Evolutionary conservation across 441 rosid genomes (phyloP), one percentile per base, ranked within the genome.

Genomic region (Erodium texanum): DNA sequence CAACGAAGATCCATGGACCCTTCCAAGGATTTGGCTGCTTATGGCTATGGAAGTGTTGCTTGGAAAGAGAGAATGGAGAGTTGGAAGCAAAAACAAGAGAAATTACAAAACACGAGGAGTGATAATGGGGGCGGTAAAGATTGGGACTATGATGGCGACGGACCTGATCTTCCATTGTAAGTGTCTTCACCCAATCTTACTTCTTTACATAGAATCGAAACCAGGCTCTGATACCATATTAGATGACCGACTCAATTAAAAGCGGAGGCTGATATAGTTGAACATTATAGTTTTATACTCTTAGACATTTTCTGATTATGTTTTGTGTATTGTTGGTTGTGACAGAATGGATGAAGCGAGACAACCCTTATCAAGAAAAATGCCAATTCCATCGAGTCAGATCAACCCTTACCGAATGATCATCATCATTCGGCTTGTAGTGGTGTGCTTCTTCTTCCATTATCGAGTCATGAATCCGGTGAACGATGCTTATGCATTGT

Each of bases 21-120:
- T 70, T 80, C 82, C 64, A 87, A 87, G 79, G 87, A 89, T 74
- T 79, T 87, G 68, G 85, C 89, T 32, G 90, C 83, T 66, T 85
- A 87, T 68, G 92, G 96, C 68, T 87, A 84, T 45, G 96, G 89
- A 68, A 89, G 88, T 77, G 80, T 85, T 66, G 87, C 90, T 59
- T 89, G 96, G 96, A 89, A 85, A 64, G 86, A 87, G 66, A 81
- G 87, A 63, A 78, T 83, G 84, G 88, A 89, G 74, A 71, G 63
- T 27, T 84, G 90, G 86, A 83, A 79, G 70, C 74, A 71, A 66
- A 79, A 78, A 54, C 86, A 82, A 65, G 88, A 81, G 66, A 80
- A 81, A 73, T 72, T 81, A 34, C 84, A 79, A 16, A 70, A 75
- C 74, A 66, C 68, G 76, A 80, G 77, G 36, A 69, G 75, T 23